Conservation (phyloP, 805 yeast species). For the Monosporozyma unispora region DNA sequence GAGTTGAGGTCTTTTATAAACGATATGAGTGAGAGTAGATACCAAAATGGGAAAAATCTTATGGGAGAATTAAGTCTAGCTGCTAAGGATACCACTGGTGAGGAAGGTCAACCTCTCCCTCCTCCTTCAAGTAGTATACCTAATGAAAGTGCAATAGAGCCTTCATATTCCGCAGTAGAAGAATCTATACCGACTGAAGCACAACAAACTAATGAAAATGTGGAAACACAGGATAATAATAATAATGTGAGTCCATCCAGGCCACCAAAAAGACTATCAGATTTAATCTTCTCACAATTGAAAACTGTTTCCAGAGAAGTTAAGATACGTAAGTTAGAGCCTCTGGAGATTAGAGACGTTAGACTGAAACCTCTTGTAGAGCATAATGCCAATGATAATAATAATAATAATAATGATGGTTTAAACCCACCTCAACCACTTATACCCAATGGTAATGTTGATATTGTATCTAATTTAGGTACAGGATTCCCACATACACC, state of each 20-base stretch:
- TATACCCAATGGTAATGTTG: background rate
- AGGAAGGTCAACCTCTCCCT: no score
- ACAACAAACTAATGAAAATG: background rate
- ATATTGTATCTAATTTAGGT: background rate
- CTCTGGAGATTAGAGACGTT: slow-evolving; percentile 8
- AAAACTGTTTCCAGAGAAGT: slow-evolving; percentile 5
- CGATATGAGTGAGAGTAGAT: slow-evolving; percentile 20
- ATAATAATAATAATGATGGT: background rate
- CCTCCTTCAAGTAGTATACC: background rate
- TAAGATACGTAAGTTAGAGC: slow-evolving; percentile 14
- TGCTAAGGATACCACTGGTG: background rate
- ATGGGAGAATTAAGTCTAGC: slow-evolving; percentile 4
- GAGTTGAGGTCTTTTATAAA: slow-evolving; percentile 15
- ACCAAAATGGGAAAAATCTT: slow-evolving; percentile 12
- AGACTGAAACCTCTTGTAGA: background rate
- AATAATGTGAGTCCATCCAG: background rate
- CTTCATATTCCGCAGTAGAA: background rate
- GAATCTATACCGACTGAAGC: background rate
- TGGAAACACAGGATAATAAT: background rate
- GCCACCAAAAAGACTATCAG: slow-evolving; percentile 5
- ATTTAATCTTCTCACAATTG: slow-evolving; percentile 11
- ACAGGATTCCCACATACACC: background rate
- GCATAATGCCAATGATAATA: no score
- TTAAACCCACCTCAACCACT: background rate
- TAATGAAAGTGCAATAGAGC: background rate